Percentiles rank a stretch among this genome's conserved stretches.
phyloP scores from a whole-genome alignment of 805 yeast species.

The Ogataea minuta region DNA sequence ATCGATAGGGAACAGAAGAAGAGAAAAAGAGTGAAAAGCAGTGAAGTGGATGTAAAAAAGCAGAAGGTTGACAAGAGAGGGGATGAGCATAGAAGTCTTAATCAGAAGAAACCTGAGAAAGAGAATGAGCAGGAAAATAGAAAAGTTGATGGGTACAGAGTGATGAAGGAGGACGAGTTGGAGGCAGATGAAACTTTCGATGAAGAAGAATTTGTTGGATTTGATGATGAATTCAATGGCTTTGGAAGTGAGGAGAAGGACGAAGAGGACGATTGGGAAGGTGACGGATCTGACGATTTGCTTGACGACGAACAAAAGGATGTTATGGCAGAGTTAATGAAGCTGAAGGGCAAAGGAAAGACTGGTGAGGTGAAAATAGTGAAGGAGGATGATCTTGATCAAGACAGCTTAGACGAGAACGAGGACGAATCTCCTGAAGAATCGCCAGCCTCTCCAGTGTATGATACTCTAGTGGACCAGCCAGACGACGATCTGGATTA shows the following conservation, averaged over 20 bases:
- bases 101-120: neutral
- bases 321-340: slow-evolving; percentile 25
- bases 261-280: slow-evolving; percentile 9
- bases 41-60: neutral
- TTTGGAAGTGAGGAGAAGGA: slow-evolving; percentile 11
- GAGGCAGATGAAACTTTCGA: slow-evolving; percentile 13
- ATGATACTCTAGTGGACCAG: slow-evolving; percentile 46
- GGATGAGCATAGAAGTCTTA: no score
- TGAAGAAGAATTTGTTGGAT: slow-evolving; percentile 14
- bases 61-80: slow-evolving; percentile 1
- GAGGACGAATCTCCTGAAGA: slow-evolving; percentile 13
- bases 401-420: slow-evolving; percentile 21
- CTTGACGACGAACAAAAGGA: slow-evolving; percentile 28
- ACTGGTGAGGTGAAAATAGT: slow-evolving; percentile 30
- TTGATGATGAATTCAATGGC: slow-evolving; percentile 15
- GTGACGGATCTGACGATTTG: slow-evolving; percentile 5
- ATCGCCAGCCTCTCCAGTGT: slow-evolving; percentile 52
- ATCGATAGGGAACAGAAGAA: slow-evolving; percentile 37
- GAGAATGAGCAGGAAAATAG: neutral
- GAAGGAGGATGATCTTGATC: slow-evolving; percentile 28
- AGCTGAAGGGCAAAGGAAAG: slow-evolving; percentile 26
- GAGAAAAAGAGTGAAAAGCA: slow-evolving; percentile 20
- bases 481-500: slow-evolving; percentile 80
- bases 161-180: slow-evolving; percentile 25
- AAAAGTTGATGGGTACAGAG: neutral